Base-by-base conservation (phyloP, 1,139 yeast species). In the Saccharomyces hybrid region DNA sequence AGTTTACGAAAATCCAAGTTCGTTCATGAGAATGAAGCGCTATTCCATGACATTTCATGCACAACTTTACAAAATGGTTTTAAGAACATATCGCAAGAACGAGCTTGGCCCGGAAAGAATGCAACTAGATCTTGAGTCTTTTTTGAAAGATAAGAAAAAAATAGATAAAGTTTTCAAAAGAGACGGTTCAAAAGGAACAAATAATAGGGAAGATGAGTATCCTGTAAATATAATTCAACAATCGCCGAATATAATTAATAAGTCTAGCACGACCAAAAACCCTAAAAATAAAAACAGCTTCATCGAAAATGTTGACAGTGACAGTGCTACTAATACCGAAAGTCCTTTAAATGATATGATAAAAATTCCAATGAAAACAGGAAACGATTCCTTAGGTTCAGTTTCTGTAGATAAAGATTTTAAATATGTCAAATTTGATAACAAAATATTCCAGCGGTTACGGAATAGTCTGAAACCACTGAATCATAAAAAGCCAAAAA, bases 1-100 rank as follows among this genome's bases (percentile, higher is more conserved):
- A 6, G 47, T 62, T 14, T 49, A 60, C 12, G 50, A 53, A 9
- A 57, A 64, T 29, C 60, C 74, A 12, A 64, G 58, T 11, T 67
- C 57, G 8, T 49, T 65, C 3, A 31, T 21, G 8, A 66, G 60
- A 51, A 53, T 64, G 54, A 64, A 56, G 47, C 61, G 61, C 9
- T 58, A 58, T 29, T 55, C 66, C 7, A 50, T 61, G 53, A 54
- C 62, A 4, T 52, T 60, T 8, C 69, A 65, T 49, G 53, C 62
- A 2, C 61, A 60, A 32, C 54, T 67, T 14, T 58, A 59, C 47
- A 64, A 61, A 52, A 51, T 52, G 50, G 61, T 61, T 3, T 60
- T 57, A 38, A 59, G 59, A 32, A 55, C 60, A 2, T 56, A 60
- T 28, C 61, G 59, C 28, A 60, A 59, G 24, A 52, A 54, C n/a